phyloP scores from a whole-genome alignment of 2,329 filamentous ascomycete species.

The Nannizziopsis arthrosporioides region DNA sequence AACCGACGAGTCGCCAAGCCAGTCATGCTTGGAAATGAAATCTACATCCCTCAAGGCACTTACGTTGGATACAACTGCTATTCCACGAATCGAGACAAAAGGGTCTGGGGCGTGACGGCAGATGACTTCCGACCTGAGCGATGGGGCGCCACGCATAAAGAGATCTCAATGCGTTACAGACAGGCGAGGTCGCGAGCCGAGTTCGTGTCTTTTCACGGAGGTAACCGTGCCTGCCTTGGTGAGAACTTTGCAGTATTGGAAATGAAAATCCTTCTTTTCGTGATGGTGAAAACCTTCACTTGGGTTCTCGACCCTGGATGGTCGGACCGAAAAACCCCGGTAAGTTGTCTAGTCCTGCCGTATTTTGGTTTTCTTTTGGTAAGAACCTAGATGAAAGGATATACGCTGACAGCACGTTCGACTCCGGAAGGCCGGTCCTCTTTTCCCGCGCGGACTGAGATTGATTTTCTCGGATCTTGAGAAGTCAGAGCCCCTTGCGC shows the following conservation, averaged over 20 bases:
- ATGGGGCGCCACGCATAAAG: conserved; percentile 27
- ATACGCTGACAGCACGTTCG: not conserved
- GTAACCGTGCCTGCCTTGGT: conserved; percentile 22
- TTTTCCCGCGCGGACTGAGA: not conserved
- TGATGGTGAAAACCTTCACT: not conserved
- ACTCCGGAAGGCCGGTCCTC: not conserved
- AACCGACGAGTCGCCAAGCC: conserved; percentile 32
- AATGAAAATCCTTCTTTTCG: not conserved
- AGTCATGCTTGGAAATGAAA: conserved; percentile 20
- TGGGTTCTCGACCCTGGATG: not conserved
- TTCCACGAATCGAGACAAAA: conserved; percentile 30
- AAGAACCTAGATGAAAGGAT: not conserved
- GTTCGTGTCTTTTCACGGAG: conserved; percentile 25
- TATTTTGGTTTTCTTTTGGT: too few species aligned
- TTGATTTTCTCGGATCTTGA: not conserved
- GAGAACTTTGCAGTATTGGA: conserved; percentile 21
- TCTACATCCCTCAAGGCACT: conserved; percentile 26
- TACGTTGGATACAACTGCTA: conserved; percentile 35
- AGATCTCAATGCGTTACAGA: conserved; percentile 20
- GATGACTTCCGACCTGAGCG: conserved; percentile 27
- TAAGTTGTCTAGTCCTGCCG: not conserved
- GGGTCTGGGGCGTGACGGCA: conserved; percentile 24
- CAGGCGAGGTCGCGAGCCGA: conserved; percentile 19
- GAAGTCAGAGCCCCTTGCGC: not conserved
- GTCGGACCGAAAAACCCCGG: not conserved